Conservation (phyloP, 176 grass and related monocot species). For the Stipa capillata region DNA sequence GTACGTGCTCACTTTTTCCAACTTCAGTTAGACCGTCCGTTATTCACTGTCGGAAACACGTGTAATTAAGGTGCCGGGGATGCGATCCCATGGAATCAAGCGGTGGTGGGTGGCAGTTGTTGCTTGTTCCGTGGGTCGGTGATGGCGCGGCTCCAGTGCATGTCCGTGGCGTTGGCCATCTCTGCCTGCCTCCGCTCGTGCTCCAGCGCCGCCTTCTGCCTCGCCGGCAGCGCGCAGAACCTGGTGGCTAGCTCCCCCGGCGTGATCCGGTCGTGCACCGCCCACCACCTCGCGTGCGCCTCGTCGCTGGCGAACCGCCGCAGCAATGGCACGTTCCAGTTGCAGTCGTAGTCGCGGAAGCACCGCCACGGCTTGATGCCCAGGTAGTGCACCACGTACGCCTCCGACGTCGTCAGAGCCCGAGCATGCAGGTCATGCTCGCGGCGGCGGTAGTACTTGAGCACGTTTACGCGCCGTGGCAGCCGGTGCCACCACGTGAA, state of each 20-base stretch:
- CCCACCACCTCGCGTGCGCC: slow-evolving; percentile 50
- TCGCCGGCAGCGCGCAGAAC: slow-evolving; percentile 24
- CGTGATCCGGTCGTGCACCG: slow-evolving; percentile 46
- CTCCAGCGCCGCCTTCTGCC: slow-evolving; percentile 34
- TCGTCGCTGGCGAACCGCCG: slow-evolving; percentile 49
- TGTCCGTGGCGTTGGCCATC: slow-evolving; percentile 14
- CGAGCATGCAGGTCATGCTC: too few species aligned
- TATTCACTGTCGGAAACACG: too few species aligned
- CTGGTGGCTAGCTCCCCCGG: not conserved
- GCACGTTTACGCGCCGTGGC: slow-evolving; percentile 35
- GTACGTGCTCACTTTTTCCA: too few species aligned
- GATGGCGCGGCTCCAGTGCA: slow-evolving; percentile 42
- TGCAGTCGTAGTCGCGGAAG: slow-evolving; percentile 80
- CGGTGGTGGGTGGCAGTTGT: too few species aligned
- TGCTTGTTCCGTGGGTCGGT: slow-evolving; percentile 27
- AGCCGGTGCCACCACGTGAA: slow-evolving; percentile 65
- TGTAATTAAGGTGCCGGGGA: too few species aligned
- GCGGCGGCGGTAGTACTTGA: slow-evolving; percentile 35
- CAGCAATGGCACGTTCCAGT: slow-evolving; percentile 43
- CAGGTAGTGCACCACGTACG: slow-evolving; percentile 58
- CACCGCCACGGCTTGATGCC: slow-evolving; percentile 70
- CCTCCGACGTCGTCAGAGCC: too few species aligned
- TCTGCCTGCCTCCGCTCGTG: slow-evolving; percentile 29
- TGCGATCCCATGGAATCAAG: too few species aligned
- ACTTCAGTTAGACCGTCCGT: too few species aligned